Conservation (phyloP, 1,284 basidiomycete genomes). For the Naganishia liquefaciens region DNA sequence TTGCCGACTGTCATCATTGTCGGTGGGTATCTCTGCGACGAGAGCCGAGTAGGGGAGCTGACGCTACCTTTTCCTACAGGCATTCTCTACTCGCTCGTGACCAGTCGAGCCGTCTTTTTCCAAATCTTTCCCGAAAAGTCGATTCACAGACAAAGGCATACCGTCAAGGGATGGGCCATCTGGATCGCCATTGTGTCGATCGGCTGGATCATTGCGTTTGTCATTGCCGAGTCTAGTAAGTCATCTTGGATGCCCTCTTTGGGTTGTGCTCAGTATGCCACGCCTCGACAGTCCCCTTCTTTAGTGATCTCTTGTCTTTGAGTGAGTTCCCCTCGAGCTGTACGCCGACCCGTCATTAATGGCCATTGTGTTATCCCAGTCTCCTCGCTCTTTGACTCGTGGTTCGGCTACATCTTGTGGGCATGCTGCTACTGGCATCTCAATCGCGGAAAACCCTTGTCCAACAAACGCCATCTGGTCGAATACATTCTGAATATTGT, state of each 20-base stretch:
- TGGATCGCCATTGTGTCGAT: constrained; percentile 63
- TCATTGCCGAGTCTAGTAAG: constrained; percentile 59
- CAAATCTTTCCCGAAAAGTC: constrained; percentile 55
- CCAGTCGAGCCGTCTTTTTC: constrained; percentile 52
- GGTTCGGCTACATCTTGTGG: constrained; percentile 56
- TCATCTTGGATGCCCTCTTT: neutral
- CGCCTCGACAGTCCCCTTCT: constrained; percentile 54
- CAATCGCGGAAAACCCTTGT: constrained; percentile 48
- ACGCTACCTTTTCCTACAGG: no score
- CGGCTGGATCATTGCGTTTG: constrained; percentile 64
- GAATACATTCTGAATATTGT: constrained; percentile 51
- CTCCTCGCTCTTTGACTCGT: constrained; percentile 37
- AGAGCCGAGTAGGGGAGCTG: no score
- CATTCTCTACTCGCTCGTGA: constrained; percentile 46
- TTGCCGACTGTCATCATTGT: constrained; percentile 61
- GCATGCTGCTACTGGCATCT: constrained; percentile 55
- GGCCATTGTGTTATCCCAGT: constrained; percentile 33
- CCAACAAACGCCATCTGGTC: constrained; percentile 37
- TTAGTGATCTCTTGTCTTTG: constrained; percentile 56
- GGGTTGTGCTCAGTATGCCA: neutral
- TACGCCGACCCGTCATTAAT: constrained; percentile 32
- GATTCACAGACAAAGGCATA: constrained; percentile 61
- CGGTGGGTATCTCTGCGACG: constrained; percentile 4
- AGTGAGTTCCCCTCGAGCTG: constrained; percentile 46
- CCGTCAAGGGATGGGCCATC: constrained; percentile 61